phyloP scores from a whole-genome alignment of 2,329 filamentous ascomycete species.

The Fusarium sp. region DNA sequence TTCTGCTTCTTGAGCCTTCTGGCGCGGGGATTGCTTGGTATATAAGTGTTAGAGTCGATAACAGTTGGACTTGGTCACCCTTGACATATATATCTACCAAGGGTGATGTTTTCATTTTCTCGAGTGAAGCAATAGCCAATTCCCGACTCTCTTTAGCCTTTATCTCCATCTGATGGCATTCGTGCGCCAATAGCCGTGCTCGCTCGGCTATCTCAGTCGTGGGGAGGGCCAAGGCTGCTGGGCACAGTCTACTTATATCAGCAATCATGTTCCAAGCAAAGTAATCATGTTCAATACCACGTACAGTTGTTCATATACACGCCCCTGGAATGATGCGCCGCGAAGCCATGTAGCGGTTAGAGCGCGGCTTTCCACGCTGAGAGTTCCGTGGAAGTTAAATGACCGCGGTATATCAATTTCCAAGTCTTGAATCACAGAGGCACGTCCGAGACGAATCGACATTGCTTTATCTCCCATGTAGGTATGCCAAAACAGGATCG shows the following conservation, averaged over 20 bases:
- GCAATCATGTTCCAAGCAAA: not conserved
- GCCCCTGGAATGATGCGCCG: conserved; percentile 56
- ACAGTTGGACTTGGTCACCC: conserved; percentile 61
- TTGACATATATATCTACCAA: conserved; percentile 59
- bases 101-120: conserved; percentile 53
- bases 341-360: conserved; percentile 63
- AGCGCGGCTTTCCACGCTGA: conserved; percentile 46
- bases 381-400: conserved; percentile 57
- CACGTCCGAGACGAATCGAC: conserved; percentile 68
- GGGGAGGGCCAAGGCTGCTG: conserved; percentile 56
- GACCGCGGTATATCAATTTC: conserved; percentile 65
- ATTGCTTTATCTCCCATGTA: conserved; percentile 70
- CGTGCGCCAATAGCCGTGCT: conserved; percentile 54
- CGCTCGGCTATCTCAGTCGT: conserved; percentile 55
- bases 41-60: conserved; percentile 62
- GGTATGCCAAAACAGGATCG: conserved; percentile 61
- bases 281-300: not conserved
- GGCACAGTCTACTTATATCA: conserved; percentile 59
- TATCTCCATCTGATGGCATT: conserved; percentile 53
- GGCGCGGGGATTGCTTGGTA: conserved; percentile 64
- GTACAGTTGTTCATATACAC: conserved; percentile 65
- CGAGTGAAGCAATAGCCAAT: conserved; percentile 52
- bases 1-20: conserved; percentile 56
- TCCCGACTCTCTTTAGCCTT: conserved; percentile 51
- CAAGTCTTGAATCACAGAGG: conserved; percentile 68